Evolutionary conservation across 257 asterid genomes (phyloP).

Genomic region (Verbena officinalis): DNA sequence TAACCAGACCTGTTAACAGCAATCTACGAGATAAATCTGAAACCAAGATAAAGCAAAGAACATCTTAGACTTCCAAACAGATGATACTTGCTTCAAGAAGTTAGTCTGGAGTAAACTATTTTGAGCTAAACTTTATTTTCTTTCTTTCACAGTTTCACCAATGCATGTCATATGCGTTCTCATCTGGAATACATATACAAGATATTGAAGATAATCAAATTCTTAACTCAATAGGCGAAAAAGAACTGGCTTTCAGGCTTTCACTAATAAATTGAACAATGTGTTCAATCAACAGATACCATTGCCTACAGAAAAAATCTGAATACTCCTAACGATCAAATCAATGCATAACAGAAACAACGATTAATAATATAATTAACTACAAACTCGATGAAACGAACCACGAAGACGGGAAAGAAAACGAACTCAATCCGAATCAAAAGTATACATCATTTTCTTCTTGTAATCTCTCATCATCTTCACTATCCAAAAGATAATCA

Average conservation of each 20-base stretch:
- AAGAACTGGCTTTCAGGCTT: neutral
- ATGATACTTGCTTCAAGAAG: neutral
- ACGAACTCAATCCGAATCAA: constrained; percentile 17
- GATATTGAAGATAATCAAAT: neutral
- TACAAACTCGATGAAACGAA: neutral
- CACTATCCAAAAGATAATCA: constrained; percentile 54
- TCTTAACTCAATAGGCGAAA: neutral
- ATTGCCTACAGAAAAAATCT: neutral
- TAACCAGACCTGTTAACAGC: no score
- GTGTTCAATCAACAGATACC: neutral
- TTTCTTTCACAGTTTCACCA: neutral
- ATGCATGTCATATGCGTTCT: neutral
- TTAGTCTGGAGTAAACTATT: neutral
- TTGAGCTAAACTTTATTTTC: neutral
- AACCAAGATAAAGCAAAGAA: neutral
- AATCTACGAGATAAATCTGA: no score
- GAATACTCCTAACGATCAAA: neutral
- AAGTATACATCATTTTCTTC: constrained; percentile 35
- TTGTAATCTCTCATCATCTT: constrained; percentile 49
- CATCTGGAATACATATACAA: neutral
- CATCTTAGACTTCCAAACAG: neutral
- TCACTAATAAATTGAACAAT: neutral
- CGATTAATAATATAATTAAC: neutral
- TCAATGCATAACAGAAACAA: neutral
- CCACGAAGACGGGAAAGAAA: constrained; percentile 6